phyloP scores from a whole-genome alignment of 768 basidiomycete species.

The Fistulinella prunicolor region DNA sequence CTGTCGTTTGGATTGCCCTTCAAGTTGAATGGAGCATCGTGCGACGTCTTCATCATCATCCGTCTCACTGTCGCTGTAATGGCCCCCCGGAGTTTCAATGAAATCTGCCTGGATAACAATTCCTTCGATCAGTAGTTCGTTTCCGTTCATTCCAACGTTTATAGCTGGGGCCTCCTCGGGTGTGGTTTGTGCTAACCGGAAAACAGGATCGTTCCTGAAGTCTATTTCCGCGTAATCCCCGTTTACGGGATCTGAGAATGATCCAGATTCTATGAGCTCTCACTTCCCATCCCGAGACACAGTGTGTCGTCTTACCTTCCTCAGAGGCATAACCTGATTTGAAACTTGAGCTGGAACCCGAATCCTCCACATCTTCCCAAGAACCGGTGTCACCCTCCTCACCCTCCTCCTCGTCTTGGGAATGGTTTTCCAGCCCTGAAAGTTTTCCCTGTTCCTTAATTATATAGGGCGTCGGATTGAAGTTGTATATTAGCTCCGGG shows the following conservation, averaged over 20 bases:
- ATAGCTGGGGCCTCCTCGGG: background rate
- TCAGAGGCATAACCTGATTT: background rate
- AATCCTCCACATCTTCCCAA: background rate
- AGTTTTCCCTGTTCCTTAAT: no score
- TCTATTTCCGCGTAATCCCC: background rate
- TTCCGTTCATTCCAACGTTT: background rate
- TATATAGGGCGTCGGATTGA: background rate
- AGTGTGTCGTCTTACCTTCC: no score
- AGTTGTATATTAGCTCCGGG: slow-evolving; percentile 9
- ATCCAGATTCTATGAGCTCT: no score
- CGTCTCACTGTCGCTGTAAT: background rate
- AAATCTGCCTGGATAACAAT: background rate
- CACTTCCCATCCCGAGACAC: no score
- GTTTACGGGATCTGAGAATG: background rate
- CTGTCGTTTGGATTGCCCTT: background rate
- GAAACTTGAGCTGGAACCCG: background rate
- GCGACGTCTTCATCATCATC: background rate
- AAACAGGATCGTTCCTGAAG: background rate
- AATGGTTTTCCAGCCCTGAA: no score
- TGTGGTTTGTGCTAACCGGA: background rate
- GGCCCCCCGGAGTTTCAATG: background rate
- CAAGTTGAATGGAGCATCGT: background rate
- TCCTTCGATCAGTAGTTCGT: slow-evolving; percentile 9
- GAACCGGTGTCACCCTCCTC: background rate
- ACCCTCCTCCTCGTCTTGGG: background rate